phyloP scores from a whole-genome alignment of 768 basidiomycete species.

The Piloderma croceum region DNA sequence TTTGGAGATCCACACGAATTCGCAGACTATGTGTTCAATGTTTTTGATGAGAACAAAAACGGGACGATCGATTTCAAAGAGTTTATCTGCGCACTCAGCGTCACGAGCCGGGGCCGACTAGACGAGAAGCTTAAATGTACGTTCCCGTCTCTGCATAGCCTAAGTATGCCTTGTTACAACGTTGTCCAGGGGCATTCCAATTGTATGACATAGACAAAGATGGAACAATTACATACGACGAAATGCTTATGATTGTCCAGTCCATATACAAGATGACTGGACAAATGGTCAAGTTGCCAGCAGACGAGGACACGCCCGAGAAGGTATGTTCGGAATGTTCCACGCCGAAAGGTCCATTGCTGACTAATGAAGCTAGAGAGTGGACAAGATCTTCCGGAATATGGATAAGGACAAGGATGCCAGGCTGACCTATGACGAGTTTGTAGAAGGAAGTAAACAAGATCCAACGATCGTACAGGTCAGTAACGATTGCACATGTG shows the following conservation, averaged over 20 bases:
- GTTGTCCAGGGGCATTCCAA: conserved; percentile 90
- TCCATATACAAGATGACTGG: conserved; percentile 99
- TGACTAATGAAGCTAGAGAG: conserved; percentile 54
- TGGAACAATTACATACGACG: conserved; percentile 95
- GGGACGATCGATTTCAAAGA: conserved; percentile 99
- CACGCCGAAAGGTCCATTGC: too few species aligned
- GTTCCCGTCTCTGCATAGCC: conserved; percentile 27
- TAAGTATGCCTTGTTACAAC: too few species aligned
- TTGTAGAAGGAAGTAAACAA: conserved; percentile 96
- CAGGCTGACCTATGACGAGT: conserved; percentile 90
- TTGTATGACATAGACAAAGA: conserved; percentile 99
- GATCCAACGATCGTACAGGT: conserved; percentile 99
- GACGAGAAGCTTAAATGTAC: conserved; percentile 98
- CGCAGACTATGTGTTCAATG: conserved; percentile 98
- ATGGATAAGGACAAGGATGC: conserved; percentile 98
- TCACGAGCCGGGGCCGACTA: conserved; percentile 86
- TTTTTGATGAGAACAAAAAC: conserved; percentile 92
- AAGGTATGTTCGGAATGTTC: conserved; percentile 52
- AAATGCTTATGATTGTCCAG: conserved; percentile 97
- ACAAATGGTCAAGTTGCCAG: conserved; percentile 97
- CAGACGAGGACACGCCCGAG: conserved; percentile 99
- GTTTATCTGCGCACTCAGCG: conserved; percentile 95
- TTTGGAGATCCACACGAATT: conserved; percentile 97
- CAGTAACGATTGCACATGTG: conserved; percentile 9
- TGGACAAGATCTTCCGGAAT: conserved; percentile 96